Base-by-base conservation (phyloP, 148 eudicot species). In the Suaeda aralocaspica region DNA sequence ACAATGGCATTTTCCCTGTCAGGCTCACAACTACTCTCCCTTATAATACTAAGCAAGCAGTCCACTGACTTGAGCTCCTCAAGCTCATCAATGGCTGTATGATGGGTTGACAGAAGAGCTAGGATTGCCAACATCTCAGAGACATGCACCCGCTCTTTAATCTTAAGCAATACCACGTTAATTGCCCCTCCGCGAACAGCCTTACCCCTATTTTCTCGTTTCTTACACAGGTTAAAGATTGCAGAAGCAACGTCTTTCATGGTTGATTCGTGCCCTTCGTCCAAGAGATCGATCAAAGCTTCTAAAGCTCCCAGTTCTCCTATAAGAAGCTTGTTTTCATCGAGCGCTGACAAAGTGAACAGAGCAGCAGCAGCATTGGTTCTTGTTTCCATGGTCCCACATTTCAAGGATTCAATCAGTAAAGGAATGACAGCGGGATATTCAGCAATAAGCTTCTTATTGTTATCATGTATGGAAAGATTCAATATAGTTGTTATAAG, bases 1-100 rank as follows among this genome's bases (percentile, higher is more conserved):
- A 92, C 95, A 6, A 88, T 75, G 65, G 92, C 84, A 64, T 93
- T 93, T 79, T 93, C 98, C 73, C 84, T 88, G 66, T 84, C 89
- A 0, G 92, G 84, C 21, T 86, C 84, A 78, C 95, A 87, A 6
- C 83, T 64, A 24, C 78, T 83, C 78, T 87, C 96, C 76, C 92
- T 86, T 14, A 87, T 93, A 61, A 88, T 73, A 29, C 86, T 62
- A 10, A 93, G 82, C 74, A 93, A 77, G 77, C 89, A 87, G 6
- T 72, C 48, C 13, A 88, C 87, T 0, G 84, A 90, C 22, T 79
- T 90, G n/a, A 85, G 84, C 49, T 90, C 89, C 9, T 84, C 81
- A 78, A 90, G 72, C 77, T 88, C 91, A 76, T 88, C 96, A 12
- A 90, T 70, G 0, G 98, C 95, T 72, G 8, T 78, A 29, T 80